Evolutionary conservation across 371 early-diverging fungal species (phyloP).

Genomic region (Syncephalastrum racemosum): DNA sequence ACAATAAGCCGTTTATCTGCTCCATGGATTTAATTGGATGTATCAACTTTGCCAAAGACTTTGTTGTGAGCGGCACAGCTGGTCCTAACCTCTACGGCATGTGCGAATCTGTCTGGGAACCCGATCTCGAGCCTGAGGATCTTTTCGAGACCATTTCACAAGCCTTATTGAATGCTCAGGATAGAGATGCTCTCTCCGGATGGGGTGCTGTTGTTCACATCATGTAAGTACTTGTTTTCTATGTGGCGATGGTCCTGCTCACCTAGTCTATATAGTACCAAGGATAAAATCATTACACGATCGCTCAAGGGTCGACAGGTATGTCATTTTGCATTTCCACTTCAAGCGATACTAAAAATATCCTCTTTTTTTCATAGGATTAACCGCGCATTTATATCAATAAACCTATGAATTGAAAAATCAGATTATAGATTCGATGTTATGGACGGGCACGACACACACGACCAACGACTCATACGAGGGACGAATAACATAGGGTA

Average conservation of each 20-base stretch:
- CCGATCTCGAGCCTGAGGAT: constrained; percentile 96
- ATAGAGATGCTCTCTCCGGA: constrained; percentile 97
- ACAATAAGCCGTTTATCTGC: constrained; percentile 93
- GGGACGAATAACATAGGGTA: too few relatives aligned
- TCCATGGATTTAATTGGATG: constrained; percentile 98
- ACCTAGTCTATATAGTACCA: constrained; percentile 59
- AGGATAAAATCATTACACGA: constrained; percentile 82
- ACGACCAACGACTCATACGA: too few relatives aligned
- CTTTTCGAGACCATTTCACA: constrained; percentile 98
- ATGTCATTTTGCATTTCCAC: constrained; percentile 12
- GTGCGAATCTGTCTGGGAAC: constrained; percentile 98
- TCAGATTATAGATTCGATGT: too few relatives aligned
- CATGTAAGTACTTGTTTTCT: constrained; percentile 58
- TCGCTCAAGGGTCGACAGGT: constrained; percentile 89
- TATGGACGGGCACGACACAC: too few relatives aligned
- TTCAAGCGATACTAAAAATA: not conserved
- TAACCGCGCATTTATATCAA: not conserved
- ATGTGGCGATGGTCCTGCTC: not conserved
- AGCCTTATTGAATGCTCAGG: constrained; percentile 95
- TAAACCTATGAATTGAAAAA: too few relatives aligned
- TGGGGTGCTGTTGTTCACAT: constrained; percentile 99
- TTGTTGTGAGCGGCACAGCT: constrained; percentile 97
- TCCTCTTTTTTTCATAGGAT: not conserved
- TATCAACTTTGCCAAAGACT: constrained; percentile 93
- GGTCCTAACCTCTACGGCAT: constrained; percentile 92